Evolutionary conservation across 129 eudicot genomes (phyloP).

Genomic region (Glebionis coronaria): DNA sequence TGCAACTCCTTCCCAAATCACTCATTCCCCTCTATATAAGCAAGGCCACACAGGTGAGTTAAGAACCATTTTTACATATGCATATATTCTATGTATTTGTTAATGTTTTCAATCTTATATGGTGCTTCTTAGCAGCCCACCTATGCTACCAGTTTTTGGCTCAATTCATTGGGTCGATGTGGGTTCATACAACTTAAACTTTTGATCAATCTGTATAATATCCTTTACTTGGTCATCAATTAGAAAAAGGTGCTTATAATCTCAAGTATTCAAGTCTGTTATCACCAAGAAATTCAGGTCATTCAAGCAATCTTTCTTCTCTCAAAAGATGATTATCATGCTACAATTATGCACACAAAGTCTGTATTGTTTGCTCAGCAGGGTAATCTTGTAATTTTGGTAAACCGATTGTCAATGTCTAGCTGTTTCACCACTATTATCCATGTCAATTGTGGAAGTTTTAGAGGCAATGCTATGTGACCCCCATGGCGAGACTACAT

Average conservation of each 20-base stretch:
- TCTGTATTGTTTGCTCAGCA: constrained; percentile 81
- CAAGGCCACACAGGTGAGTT: constrained; percentile 66
- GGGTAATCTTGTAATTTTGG: constrained; percentile 67
- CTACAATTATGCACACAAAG: constrained; percentile 92
- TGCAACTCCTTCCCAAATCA: constrained; percentile 73
- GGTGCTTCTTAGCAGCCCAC: too few species aligned
- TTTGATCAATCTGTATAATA: too few species aligned
- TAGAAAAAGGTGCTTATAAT: too few species aligned
- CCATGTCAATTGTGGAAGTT: constrained; percentile 93
- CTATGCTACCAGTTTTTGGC: too few species aligned
- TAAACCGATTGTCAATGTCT: constrained; percentile 91
- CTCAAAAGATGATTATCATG: constrained; percentile 91
- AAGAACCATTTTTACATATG: neutral
- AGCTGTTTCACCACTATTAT: constrained; percentile 79
- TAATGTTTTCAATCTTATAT: too few species aligned
- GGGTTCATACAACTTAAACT: too few species aligned
- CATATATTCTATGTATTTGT: too few species aligned
- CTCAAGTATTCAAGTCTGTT: too few species aligned
- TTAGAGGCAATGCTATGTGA: constrained; percentile 97
- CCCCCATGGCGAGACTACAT: constrained; percentile 95
- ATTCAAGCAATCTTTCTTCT: too few species aligned
- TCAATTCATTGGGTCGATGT: too few species aligned
- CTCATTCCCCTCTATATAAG: constrained; percentile 49
- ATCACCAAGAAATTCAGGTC: too few species aligned
- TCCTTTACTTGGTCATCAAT: too few species aligned